Base-by-base conservation (phyloP, 495 filamentous ascomycete species). In the Talaromyces liani region DNA sequence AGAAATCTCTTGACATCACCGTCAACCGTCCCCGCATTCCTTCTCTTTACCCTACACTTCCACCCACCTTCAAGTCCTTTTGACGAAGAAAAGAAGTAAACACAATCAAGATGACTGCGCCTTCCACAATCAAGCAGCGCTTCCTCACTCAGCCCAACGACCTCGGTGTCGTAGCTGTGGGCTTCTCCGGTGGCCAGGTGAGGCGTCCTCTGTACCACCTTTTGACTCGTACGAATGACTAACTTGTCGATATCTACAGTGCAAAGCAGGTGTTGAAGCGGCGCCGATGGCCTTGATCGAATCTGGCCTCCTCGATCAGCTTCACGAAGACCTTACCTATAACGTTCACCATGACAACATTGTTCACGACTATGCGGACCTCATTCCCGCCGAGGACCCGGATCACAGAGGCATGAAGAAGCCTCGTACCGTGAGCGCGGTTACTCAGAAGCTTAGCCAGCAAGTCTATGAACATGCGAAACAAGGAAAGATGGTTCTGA, bases 111-210 rank as follows among this genome's bases (percentile, higher is more conserved):
- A 87, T 88, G 85, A 85, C 85, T 36, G 77, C 79, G 65, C 91
- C 91, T 18, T 86, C 91, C 2, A 90, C 88, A 58, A 83, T 96
- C 66, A 69, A 81, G 63, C 87, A 91, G 68, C 91, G 88, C 67
- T 98, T 97, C 79, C 89, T 98, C 64, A 77, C 87, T 65, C 79
- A 86, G 65, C 81, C 84, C 58, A 80, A 88, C 71, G 86, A 97
- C 66, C 84, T 98, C 61, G 94, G 94, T 63, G 83, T 98, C 58
- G 91, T 98, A 45, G 93, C 93, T 29, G 94, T 98, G 20, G 93
- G 93, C 64, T 98, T 98, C 82, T 96, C 92, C 62, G 94, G 95
- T 68, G 94, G 94, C 59, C 94, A 98, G 84, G 93, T 93, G 84
- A 67, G 79, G 67, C 9, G 63, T 49, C 22, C 45, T 51, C 29